Conservation (phyloP, 192 early-diverging fungal species). For the Chytriomyces hyalinus region DNA sequence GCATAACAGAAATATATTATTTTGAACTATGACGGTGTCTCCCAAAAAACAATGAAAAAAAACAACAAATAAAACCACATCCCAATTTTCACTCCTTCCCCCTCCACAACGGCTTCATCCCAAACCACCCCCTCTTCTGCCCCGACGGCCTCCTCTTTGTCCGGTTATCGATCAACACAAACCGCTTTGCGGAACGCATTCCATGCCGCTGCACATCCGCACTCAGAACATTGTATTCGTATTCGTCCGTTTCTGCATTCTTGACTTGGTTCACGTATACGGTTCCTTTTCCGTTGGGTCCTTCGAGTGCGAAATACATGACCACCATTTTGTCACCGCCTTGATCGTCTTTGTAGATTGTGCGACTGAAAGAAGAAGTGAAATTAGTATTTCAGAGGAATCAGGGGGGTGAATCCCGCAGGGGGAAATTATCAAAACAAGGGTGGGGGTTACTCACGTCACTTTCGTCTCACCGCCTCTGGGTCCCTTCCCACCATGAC, state of each 20-base stretch:
- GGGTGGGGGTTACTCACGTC: neutral
- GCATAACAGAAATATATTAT: too few species aligned
- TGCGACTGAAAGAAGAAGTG: neutral
- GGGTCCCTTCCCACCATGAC: conserved; percentile 28
- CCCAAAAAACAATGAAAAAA: neutral
- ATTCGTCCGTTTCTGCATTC: conserved; percentile 25
- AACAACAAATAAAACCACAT: neutral
- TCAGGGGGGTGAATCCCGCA: neutral
- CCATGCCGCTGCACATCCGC: conserved; percentile 34
- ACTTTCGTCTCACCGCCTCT: conserved; percentile 13
- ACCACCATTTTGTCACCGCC: conserved; percentile 29
- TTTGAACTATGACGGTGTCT: too few species aligned
- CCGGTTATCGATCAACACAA: conserved; percentile 31
- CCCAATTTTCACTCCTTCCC: neutral
- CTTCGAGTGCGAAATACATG: conserved; percentile 32
- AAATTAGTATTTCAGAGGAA: too few species aligned
- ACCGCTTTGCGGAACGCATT: conserved; percentile 12
- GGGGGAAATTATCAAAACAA: neutral
- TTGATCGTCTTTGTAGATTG: conserved; percentile 27
- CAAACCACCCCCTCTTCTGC: conserved; percentile 24
- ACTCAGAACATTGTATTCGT: conserved; percentile 30
- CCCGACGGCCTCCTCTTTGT: neutral
- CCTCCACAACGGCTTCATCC: neutral
- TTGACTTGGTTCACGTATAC: conserved; percentile 33
- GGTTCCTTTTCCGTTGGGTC: conserved; percentile 33